Base-by-base conservation (phyloP, 352 stramenopile species). In the Globisporangium rhizosaccharum region DNA sequence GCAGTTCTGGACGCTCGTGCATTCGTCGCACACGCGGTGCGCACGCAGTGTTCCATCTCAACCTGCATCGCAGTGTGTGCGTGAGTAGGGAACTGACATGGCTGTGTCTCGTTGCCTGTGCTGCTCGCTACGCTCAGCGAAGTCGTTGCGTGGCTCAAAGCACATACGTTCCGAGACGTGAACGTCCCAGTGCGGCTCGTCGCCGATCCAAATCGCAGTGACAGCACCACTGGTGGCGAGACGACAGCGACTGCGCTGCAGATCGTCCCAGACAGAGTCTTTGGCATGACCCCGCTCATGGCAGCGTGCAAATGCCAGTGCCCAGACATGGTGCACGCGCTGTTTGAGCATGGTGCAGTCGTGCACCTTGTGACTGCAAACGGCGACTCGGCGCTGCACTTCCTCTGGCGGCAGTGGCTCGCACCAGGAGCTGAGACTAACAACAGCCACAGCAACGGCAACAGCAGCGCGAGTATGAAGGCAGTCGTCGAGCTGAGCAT, bases 201-300 rank as follows among this genome's bases (percentile, higher is more conserved):
- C 3, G n/a, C 39, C 6, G 15, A 23, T 28, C 20, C 41, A 25
- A 46, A 15, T 6, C 28, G 11, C 18, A 58, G 18, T 46, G 23
- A 14, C 28, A 28, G 7, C 18, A 6, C 51, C 1, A 25, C 7
- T 25, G 25, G 23, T 7, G 41, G 28, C 1, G 26, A 20, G 30
- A n/a, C 14, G 4, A 14, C 39, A 17, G 28, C 44, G 0, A 17
- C 14, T 17, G 5, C 45, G 42, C 66, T 61, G 12, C 26, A 18
- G 23, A 66, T 61, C 12, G 52, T 57, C 0, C 45, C 53, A 5
- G 61, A 79, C 45, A 66, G 49, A 62, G 68, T 75, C 1, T 59
- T 84, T 2, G 83, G 79, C 2, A 2, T 83, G 30, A 88, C 79
- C 11, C 84, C 84, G 5, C 63, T 93, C 3, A 93, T 93, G 84